Conservation (phyloP, 1,284 basidiomycete genomes). For the Ganoderma resinaceum region DNA sequence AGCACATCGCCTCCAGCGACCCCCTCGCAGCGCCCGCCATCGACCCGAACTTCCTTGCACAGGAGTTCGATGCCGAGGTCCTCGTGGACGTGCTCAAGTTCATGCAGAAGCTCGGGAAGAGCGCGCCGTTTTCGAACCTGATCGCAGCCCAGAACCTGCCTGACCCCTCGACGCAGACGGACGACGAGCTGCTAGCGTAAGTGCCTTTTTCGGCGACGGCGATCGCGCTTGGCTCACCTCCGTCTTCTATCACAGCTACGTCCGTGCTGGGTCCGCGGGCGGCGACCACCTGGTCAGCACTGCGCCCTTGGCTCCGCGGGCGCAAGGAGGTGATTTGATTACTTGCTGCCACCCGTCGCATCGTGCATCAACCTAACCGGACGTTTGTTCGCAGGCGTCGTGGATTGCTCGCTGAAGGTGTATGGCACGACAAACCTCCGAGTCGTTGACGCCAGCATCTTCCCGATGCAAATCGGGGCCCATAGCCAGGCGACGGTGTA, state of each 20-base stretch:
- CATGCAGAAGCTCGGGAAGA: constrained; percentile 6
- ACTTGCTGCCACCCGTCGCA: too few species aligned
- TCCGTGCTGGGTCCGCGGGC: neutral
- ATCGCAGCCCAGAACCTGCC: constrained; percentile 5
- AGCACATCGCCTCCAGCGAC: constrained; percentile 15
- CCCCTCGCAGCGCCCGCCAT: constrained; percentile 12
- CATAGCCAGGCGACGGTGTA: constrained; percentile 26
- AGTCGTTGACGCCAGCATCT: constrained; percentile 41
- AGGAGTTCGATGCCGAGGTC: neutral
- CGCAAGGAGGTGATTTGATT: constrained; percentile 1
- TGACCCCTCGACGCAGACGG: constrained; percentile 4
- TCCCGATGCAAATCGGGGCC: constrained; percentile 28
- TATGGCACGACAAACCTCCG: constrained; percentile 45
- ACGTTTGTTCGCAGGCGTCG: constrained; percentile 47
- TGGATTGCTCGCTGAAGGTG: constrained; percentile 51
- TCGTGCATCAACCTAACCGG: neutral
- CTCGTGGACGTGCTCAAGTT: constrained; percentile 12
- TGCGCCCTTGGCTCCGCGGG: constrained; percentile 6
- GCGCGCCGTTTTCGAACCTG: constrained; percentile 10
- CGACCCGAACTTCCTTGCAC: constrained; percentile 7
- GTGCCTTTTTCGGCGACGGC: neutral
- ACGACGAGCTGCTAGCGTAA: constrained; percentile 15
- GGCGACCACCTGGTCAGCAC: constrained; percentile 7
- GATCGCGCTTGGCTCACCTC: neutral
- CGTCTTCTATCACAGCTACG: neutral